Percentiles rank a stretch among this genome's conserved stretches.
Evolutionary conservation across 176 grass and related monocot genomes (phyloP).

Genomic region (Cenchrus americanus): DNA sequence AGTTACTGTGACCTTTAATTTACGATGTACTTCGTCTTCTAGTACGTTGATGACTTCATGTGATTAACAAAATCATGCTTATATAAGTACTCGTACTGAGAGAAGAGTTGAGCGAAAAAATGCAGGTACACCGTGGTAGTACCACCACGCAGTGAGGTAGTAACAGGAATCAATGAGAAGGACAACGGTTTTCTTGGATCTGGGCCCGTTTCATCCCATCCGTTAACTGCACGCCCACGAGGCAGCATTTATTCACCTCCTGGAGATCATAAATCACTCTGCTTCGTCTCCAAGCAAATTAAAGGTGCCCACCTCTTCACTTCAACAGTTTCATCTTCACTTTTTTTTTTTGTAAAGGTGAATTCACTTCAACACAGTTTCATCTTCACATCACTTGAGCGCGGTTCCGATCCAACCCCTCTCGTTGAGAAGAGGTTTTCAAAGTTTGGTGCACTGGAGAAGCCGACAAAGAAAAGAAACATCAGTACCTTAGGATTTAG

Average conservation of each 20-base stretch:
- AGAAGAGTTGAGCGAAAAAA: not conserved
- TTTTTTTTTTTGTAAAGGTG: not conserved
- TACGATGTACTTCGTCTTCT: not conserved
- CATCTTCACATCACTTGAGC: not conserved
- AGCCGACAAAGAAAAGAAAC: not conserved
- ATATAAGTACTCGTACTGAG: not conserved
- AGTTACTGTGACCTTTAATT: not conserved
- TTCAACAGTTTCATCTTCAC: not conserved
- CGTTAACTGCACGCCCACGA: slow-evolving; percentile 56
- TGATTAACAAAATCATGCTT: not conserved
- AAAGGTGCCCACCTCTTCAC: slow-evolving; percentile 9
- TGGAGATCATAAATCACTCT: slow-evolving; percentile 31
- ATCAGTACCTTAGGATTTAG: not conserved
- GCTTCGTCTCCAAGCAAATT: slow-evolving; percentile 50
- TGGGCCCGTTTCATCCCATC: slow-evolving; percentile 32
- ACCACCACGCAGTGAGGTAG: not conserved
- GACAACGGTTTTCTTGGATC: slow-evolving; percentile 50
- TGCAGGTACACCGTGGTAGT: not conserved
- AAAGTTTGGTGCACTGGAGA: not conserved
- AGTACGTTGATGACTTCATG: not conserved
- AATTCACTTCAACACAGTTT: not conserved
- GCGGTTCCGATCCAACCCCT: too few relatives aligned
- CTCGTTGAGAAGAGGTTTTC: too few relatives aligned
- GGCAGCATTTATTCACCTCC: slow-evolving; percentile 46
- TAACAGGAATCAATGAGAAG: slow-evolving; percentile 40